Percentiles rank a stretch among this genome's conserved stretches.
Conservation (phyloP, 805 yeast genomes). For the Lachancea quebecensis region DNA sequence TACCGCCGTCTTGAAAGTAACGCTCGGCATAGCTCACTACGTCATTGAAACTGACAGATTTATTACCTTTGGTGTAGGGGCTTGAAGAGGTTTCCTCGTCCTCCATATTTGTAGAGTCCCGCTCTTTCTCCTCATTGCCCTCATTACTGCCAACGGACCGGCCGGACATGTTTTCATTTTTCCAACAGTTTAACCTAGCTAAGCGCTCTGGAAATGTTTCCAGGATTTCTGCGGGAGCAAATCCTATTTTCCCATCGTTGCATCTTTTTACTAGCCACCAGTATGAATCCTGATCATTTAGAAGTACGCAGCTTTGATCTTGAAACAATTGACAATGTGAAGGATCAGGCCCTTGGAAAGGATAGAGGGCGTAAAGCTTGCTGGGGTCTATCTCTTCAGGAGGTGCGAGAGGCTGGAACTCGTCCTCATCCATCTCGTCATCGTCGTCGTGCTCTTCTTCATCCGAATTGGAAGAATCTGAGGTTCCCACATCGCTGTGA, state of each 20-base stretch:
- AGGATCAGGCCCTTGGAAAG: slow-evolving; percentile 87
- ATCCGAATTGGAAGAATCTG: neutral
- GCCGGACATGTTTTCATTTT: slow-evolving; percentile 58
- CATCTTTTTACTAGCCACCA: slow-evolving; percentile 86
- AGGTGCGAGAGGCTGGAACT: slow-evolving; percentile 44
- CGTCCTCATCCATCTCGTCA: slow-evolving; percentile 34
- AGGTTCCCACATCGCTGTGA: neutral
- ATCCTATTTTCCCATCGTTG: slow-evolving; percentile 69
- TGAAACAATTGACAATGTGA: slow-evolving; percentile 76
- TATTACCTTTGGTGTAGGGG: slow-evolving; percentile 18
- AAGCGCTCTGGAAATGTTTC: slow-evolving; percentile 88
- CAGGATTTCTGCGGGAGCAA: slow-evolving; percentile 92
- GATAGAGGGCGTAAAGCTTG: slow-evolving; percentile 77
- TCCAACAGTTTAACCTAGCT: slow-evolving; percentile 88
- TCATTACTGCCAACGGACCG: slow-evolving; percentile 9
- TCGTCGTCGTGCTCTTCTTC: slow-evolving; percentile 7
- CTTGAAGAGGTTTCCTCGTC: slow-evolving; percentile 5
- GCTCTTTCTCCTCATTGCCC: neutral
- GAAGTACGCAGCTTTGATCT: slow-evolving; percentile 73
- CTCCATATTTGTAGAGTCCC: slow-evolving; percentile 5
- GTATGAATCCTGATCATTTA: slow-evolving; percentile 86
- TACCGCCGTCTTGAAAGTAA: slow-evolving; percentile 18
- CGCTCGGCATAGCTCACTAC: slow-evolving; percentile 31
- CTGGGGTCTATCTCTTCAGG: slow-evolving; percentile 78
- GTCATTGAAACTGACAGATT: slow-evolving; percentile 32